Evolutionary conservation across 139 green algal genomes (phyloP).

Genomic region (Tetraselmis chui): DNA sequence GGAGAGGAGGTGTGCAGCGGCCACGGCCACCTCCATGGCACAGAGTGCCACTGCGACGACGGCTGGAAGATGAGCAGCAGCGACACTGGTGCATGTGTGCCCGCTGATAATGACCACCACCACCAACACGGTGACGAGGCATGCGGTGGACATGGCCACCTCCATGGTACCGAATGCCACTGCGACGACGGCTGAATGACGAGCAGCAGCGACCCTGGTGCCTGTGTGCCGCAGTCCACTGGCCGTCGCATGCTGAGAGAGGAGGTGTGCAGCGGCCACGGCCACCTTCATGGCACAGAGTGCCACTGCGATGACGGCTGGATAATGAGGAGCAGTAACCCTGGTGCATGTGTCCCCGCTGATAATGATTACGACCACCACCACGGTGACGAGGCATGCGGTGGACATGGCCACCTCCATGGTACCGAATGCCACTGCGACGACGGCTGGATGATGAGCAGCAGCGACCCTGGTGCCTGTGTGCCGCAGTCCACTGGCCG

Average conservation of each 20-base stretch:
- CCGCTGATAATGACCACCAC: too few species aligned
- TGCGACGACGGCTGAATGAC: too few species aligned
- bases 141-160: too few species aligned
- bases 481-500: neutral
- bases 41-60: neutral
- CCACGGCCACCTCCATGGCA: neutral
- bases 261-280: too few species aligned
- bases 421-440: neutral
- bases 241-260: too few species aligned
- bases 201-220: too few species aligned
- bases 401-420: neutral
- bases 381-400: too few species aligned
- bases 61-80: neutral
- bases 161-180: too few species aligned
- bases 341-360: neutral
- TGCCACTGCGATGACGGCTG: neutral
- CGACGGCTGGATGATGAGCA: neutral
- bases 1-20: neutral
- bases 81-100: too few species aligned
- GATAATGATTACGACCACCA: neutral
- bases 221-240: too few species aligned
- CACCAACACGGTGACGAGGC: too few species aligned
- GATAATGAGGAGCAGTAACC: neutral
- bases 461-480: too few species aligned
- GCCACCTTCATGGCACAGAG: neutral